Conservation (phyloP, 192 early-diverging fungal species). For the Coemansia sp. region DNA sequence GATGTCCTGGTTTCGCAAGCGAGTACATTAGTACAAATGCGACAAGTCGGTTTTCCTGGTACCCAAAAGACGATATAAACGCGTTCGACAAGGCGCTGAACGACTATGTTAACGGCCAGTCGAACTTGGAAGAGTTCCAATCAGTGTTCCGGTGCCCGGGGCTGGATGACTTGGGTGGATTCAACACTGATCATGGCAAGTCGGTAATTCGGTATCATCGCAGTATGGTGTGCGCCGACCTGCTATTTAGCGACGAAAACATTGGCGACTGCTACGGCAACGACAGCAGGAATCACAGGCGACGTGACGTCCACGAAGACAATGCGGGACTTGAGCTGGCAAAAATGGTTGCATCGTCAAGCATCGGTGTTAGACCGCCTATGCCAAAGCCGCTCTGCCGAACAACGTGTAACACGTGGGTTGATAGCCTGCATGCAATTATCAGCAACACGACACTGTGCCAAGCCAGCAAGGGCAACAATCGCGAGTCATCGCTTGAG, state of each 20-base stretch:
- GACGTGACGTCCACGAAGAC: constrained; percentile 10
- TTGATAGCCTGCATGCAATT: constrained; percentile 40
- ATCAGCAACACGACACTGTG: constrained; percentile 42
- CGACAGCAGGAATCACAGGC: constrained; percentile 5
- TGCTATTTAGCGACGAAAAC: constrained; percentile 44
- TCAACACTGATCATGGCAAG: constrained; percentile 39
- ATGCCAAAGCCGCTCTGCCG: constrained; percentile 37
- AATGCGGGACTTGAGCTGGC: constrained; percentile 26
- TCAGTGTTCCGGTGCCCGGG: constrained; percentile 47
- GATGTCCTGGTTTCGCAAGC: constrained; percentile 41
- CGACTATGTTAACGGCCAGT: constrained; percentile 46
- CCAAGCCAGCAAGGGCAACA: constrained; percentile 36
- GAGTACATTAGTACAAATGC: constrained; percentile 50
- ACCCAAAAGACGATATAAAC: constrained; percentile 36
- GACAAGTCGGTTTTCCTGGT: constrained; percentile 46
- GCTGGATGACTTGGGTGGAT: constrained; percentile 46
- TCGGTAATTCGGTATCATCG: constrained; percentile 47
- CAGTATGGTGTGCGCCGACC: constrained; percentile 49
- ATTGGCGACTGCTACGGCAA: constrained; percentile 39
- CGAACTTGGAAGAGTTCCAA: constrained; percentile 49
- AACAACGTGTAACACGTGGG: constrained; percentile 43
- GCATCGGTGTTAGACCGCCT: constrained; percentile 11
- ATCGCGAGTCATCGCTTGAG: constrained; percentile 34
- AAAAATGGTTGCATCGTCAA: constrained; percentile 29
- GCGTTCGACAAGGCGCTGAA: constrained; percentile 49